Percentiles rank a stretch among this genome's conserved stretches.
Conservation (phyloP, 257 asterid species). For the Lavandula angustifolia region DNA sequence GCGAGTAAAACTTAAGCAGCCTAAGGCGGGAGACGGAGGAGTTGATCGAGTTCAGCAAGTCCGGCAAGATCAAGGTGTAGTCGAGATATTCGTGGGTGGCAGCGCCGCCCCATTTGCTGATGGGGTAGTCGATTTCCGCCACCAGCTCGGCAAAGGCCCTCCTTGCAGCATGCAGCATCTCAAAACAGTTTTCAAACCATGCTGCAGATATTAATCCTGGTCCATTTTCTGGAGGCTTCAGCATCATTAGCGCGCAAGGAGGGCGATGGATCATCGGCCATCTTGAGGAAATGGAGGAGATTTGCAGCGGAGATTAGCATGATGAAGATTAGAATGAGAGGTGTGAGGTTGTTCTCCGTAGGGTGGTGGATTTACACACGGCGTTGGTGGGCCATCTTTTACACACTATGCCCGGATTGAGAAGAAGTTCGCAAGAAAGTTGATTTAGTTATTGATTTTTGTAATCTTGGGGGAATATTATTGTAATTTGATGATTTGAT, state of each 20-base stretch:
- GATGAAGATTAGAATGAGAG: not conserved
- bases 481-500: too few species aligned
- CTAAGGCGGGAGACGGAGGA: constrained; percentile 50
- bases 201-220: constrained; percentile 32
- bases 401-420: too few species aligned
- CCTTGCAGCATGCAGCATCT: constrained; percentile 38
- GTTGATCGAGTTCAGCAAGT: constrained; percentile 50
- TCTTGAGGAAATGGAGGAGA: constrained; percentile 36
- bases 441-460: too few species aligned
- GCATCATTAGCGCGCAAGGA: constrained; percentile 38
- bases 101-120: constrained; percentile 45
- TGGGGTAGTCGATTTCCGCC: constrained; percentile 54
- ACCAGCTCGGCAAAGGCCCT: constrained; percentile 54
- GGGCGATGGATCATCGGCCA: constrained; percentile 34
- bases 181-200: constrained; percentile 42
- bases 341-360: not conserved
- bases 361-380: not conserved
- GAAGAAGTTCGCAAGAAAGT: too few species aligned
- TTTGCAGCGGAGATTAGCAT: constrained; percentile 42
- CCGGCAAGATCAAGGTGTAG: constrained; percentile 45
- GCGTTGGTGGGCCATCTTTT: too few species aligned
- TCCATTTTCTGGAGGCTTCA: constrained; percentile 27
- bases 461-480: too few species aligned
- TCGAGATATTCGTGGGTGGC: constrained; percentile 47
- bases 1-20: constrained; percentile 41